Evolutionary conservation across 164 flowering plant species (phyloP), one percentile per base, ranked within the genome.

Genomic region (Vitis riparia): DNA sequence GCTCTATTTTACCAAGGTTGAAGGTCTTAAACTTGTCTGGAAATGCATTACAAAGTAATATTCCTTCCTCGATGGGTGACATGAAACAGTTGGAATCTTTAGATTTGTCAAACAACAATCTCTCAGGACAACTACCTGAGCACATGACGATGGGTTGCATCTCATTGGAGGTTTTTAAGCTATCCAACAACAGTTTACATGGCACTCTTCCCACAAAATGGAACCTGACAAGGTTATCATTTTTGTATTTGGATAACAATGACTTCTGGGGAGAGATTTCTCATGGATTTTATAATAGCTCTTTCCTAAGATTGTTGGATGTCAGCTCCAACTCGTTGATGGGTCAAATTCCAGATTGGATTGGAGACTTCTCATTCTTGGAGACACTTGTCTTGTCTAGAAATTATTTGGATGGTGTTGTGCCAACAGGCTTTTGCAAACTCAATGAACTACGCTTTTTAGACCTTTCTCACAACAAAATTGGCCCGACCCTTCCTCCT

Each of bases 331-430:
- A 67, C 30, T n/a, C 3, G 11, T 9, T 67, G 3, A 3, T n/a
- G 11, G 69, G 69, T 8, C 27, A 55, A 3, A 27, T 70, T 60
- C 77, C 77, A 9, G 7, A 5, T 9, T 29, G 50, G 44, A 70
- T 75, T 17, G 73, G 77, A n/a, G 52, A 51, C 5, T 8, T 69
- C 3, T 11, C 9, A 29, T 1, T 0, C 12, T 29, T 69, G 27
- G 1, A 0, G 0, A 3, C n/a, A 29, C 37, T 19, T 19, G 1
- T 19, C 52, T 9, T 62, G 60, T 12, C 52, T 5, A 32, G 37
- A 4, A 70, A 70, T 47, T 3, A 5, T 10, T 12, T 62, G 3
- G 67, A 62, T 15, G 60, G 73, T 12, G 32, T 12, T 15, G n/a
- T 70, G 3, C 67, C 73, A 37, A 8, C 10, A 3, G 44, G 17